phyloP scores from a whole-genome alignment of 2,329 filamentous ascomycete species.

The Onygenales sp. region DNA sequence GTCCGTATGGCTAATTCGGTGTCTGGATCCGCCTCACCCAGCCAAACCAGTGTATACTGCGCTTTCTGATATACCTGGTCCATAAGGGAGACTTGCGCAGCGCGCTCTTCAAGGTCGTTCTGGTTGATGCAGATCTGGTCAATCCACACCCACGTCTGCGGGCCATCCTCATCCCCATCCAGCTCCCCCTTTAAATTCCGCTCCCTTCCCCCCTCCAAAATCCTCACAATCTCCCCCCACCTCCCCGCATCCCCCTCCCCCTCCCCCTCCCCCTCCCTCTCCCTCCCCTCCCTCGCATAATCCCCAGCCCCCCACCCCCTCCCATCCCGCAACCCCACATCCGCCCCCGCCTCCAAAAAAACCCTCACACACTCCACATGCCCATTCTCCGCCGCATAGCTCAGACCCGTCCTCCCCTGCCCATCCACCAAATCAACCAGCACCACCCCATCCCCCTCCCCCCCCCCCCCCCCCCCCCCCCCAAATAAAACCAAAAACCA shows the following conservation, averaged over 20 bases:
- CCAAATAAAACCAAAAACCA: no score
- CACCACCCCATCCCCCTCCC: no score
- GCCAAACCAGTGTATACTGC: conserved; percentile 13
- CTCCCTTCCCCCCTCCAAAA: neutral
- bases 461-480: no score
- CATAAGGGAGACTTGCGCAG: conserved; percentile 11
- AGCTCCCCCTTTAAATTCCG: neutral
- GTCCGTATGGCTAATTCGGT: conserved; percentile 6
- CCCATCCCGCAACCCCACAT: neutral
- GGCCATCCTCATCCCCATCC: neutral
- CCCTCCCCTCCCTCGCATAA: neutral
- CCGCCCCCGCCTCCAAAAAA: neutral
- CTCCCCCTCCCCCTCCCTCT: neutral
- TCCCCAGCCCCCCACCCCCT: neutral
- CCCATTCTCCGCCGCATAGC: conserved; percentile 2
- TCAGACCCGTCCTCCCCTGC: neutral
- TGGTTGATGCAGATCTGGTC: conserved; percentile 13
- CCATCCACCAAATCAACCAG: neutral
- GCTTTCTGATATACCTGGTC: conserved; percentile 11
- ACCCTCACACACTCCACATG: neutral
- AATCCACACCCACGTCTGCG: conserved; percentile 9
- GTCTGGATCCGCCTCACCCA: conserved; percentile 10
- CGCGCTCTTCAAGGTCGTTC: conserved; percentile 8
- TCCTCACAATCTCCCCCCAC: neutral
- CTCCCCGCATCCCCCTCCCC: no score